Percentiles rank a stretch among this genome's conserved stretches.
phyloP scores from a whole-genome alignment of 176 grass and related monocot genomes.

The Dactylis glomerata region DNA sequence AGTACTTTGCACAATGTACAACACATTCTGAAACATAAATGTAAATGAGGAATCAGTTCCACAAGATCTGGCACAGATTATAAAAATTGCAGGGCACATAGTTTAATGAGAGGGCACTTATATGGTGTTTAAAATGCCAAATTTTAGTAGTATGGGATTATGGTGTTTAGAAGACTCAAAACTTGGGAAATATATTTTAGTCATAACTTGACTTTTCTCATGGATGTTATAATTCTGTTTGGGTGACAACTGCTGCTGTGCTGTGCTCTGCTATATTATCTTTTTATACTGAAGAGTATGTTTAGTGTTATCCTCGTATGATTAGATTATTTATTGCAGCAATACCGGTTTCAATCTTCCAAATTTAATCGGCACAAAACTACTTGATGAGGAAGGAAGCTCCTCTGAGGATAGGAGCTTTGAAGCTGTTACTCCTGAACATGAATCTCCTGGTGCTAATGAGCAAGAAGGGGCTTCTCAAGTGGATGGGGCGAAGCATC shows the following conservation, averaged over 20 bases:
- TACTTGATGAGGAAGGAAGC: conserved; percentile 75
- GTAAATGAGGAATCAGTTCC: neutral
- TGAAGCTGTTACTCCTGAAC: conserved; percentile 93
- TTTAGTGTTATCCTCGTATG: conserved; percentile 6
- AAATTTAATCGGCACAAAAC: conserved; percentile 55
- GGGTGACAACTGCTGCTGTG: neutral
- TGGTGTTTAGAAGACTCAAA: conserved; percentile 21
- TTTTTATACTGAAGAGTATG: conserved; percentile 12
- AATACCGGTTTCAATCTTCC: conserved; percentile 84
- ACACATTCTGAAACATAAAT: conserved; percentile 3
- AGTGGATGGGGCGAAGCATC: conserved; percentile 52
- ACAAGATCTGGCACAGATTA: neutral
- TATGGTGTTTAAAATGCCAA: neutral
- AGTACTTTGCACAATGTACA: neutral
- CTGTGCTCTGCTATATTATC: conserved; percentile 26
- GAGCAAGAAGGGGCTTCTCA: conserved; percentile 40
- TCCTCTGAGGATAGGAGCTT: conserved; percentile 78
- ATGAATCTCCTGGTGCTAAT: conserved; percentile 36
- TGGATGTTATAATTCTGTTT: neutral
- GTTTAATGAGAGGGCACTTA: neutral
- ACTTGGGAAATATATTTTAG: neutral
- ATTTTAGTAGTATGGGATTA: neutral
- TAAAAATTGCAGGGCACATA: neutral
- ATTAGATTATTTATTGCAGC: conserved; percentile 46
- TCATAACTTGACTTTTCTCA: conserved; percentile 3